Percentiles rank a stretch among this genome's conserved stretches.
These are phyloP conservation scores for Colletotrichum limetticola DNA, from an alignment of 2,329 filamentous ascomycete genomes.

Conservation along the genomic window DNA sequence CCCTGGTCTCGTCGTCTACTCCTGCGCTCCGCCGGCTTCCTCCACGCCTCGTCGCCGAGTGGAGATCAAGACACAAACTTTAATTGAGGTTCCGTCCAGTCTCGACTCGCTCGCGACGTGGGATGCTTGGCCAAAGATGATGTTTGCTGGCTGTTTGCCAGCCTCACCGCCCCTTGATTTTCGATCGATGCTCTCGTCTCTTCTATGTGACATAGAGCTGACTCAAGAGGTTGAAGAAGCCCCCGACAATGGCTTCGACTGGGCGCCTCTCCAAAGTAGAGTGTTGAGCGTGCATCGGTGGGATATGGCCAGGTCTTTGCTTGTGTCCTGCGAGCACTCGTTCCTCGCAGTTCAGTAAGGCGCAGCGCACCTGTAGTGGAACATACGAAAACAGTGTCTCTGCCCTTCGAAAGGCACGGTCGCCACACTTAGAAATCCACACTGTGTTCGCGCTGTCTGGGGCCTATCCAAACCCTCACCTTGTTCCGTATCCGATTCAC, in stretches of 20 bases:
- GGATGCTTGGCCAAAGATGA: constrained; percentile 13
- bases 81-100: constrained; percentile 25
- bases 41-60: constrained; percentile 18
- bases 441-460: constrained; percentile 24
- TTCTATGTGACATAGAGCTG: constrained; percentile 7
- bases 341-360: background rate
- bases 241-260: constrained; percentile 2
- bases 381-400: constrained; percentile 6
- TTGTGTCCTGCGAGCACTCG: constrained; percentile 1
- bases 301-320: background rate
- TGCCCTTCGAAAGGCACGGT: background rate
- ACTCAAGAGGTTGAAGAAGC: constrained; percentile 5
- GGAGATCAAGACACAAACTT: constrained; percentile 24
- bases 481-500: constrained; percentile 14
- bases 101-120: constrained; percentile 23
- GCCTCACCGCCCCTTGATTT: constrained; percentile 16
- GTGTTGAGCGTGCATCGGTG: background rate
- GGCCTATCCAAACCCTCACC: constrained; percentile 18
- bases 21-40: constrained; percentile 5
- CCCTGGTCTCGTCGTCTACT: background rate
- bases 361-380: background rate
- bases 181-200: background rate
- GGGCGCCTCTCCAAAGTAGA: background rate
- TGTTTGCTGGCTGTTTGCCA: constrained; percentile 11
- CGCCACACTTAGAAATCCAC: background rate